phyloP scores from a whole-genome alignment of 2,329 filamentous ascomycete species.

The Bipolaris bicolor region DNA sequence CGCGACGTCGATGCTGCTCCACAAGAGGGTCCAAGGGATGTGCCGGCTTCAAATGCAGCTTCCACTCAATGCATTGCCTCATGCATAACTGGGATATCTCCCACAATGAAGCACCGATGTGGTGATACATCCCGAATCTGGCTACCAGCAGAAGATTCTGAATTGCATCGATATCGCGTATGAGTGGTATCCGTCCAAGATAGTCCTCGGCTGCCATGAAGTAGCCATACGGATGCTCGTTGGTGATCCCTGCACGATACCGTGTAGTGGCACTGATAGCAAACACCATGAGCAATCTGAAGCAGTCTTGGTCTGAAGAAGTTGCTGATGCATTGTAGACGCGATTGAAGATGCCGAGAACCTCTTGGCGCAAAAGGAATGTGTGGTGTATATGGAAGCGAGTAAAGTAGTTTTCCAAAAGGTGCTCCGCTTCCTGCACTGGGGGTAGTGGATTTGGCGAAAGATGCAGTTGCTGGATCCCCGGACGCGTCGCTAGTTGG shows the following conservation, averaged over 20 bases:
- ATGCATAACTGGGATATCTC: conserved; percentile 52
- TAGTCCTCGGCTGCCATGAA: conserved; percentile 49
- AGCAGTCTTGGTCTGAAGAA: background rate
- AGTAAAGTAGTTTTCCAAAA: background rate
- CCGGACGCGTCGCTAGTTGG: conserved; percentile 20
- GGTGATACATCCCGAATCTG: conserved; percentile 53
- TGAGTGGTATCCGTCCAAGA: conserved; percentile 39
- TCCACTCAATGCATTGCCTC: conserved; percentile 51
- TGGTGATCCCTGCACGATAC: conserved; percentile 33
- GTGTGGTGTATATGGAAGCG: background rate
- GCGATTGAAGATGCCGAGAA: background rate
- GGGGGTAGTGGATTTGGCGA: conserved; percentile 5
- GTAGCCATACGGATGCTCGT: conserved; percentile 51
- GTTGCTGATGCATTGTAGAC: background rate
- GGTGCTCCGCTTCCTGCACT: background rate
- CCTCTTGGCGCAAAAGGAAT: background rate
- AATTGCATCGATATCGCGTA: conserved; percentile 45
- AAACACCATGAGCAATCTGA: background rate
- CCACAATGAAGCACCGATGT: conserved; percentile 53
- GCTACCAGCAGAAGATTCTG: conserved; percentile 52
- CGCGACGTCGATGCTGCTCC: conserved; percentile 49
- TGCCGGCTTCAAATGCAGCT: conserved; percentile 37
- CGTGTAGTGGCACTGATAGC: background rate
- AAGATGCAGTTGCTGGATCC: conserved; percentile 8
- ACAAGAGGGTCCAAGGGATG: conserved; percentile 25